These are phyloP conservation scores for Raphidocelis subcapitata DNA, from an alignment of 139 green algal genomes.

Conservation along the genomic window DNA sequence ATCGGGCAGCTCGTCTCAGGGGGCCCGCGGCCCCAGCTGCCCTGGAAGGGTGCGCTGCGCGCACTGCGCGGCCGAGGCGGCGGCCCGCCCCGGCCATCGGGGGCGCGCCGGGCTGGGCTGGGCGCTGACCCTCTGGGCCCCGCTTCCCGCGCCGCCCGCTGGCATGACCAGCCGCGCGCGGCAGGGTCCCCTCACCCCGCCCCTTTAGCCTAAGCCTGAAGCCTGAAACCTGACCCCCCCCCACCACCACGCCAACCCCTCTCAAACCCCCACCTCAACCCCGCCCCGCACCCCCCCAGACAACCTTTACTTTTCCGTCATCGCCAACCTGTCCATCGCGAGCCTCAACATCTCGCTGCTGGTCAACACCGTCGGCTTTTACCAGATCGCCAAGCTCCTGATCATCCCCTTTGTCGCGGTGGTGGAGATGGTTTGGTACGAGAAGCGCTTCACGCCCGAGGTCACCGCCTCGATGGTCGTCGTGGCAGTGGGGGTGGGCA, in stretches of 20 bases:
- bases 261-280: not conserved
- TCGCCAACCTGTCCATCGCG: slow-evolving; percentile 57
- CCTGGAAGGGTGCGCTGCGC: slow-evolving; percentile 30
- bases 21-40: slow-evolving; percentile 32
- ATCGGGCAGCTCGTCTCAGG: slow-evolving; percentile 35
- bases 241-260: not conserved
- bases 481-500: slow-evolving; percentile 77
- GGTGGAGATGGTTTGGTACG: slow-evolving; percentile 80
- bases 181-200: no score
- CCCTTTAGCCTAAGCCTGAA: no score
- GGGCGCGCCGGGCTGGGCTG: no score
- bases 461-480: slow-evolving; percentile 62
- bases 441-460: slow-evolving; percentile 52
- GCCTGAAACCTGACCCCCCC: no score
- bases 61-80: not conserved
- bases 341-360: slow-evolving; percentile 62
- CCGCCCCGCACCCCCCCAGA: slow-evolving; percentile 29
- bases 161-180: no score
- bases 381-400: slow-evolving; percentile 92
- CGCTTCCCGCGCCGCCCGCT: no score
- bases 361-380: slow-evolving; percentile 67
- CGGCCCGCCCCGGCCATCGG: no score
- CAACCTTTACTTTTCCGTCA: slow-evolving; percentile 47
- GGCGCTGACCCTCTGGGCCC: no score
- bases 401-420: slow-evolving; percentile 94